Percentiles rank a stretch among this genome's conserved stretches.
These are phyloP conservation scores for Globisporangium viniferum DNA, from an alignment of 352 stramenopile species.

Conservation along the genomic window DNA sequence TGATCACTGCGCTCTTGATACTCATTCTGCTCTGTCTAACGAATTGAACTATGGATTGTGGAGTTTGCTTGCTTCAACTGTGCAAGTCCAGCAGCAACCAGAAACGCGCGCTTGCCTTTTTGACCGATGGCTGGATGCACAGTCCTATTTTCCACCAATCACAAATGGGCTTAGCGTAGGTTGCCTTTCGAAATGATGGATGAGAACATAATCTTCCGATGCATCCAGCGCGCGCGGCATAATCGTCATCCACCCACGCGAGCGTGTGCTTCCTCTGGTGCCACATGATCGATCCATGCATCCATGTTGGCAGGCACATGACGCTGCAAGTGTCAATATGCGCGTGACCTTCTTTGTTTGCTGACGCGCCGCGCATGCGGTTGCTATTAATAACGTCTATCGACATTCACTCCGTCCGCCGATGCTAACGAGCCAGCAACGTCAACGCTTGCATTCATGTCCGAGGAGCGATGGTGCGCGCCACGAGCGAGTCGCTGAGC, in stretches of 20 bases:
- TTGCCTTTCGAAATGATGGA: not conserved
- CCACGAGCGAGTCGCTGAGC: constrained; percentile 37
- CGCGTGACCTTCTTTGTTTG: not conserved
- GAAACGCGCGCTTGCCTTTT: not conserved
- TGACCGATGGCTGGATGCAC: not conserved
- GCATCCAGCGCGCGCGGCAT: not conserved
- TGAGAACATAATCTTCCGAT: not conserved
- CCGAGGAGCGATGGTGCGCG: constrained; percentile 8
- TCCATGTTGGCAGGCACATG: not conserved
- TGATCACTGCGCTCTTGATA: constrained; percentile 61
- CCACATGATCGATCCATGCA: not conserved
- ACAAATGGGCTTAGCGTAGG: not conserved
- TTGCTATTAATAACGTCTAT: not conserved
- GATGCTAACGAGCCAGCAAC: not conserved
- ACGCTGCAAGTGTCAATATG: not conserved
- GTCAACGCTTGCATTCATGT: not conserved
- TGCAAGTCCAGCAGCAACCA: not conserved
- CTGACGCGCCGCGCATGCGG: not conserved
- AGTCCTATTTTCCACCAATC: not conserved
- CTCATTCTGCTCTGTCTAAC: not conserved
- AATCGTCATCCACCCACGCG: not conserved
- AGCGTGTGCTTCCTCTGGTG: not conserved
- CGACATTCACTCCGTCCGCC: not conserved
- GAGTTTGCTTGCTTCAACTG: not conserved
- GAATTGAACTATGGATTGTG: not conserved